Evolutionary conservation across 2,329 filamentous ascomycete species (phyloP), one percentile per base, ranked within the genome.

Genomic region (Arachnomyces sp.): DNA sequence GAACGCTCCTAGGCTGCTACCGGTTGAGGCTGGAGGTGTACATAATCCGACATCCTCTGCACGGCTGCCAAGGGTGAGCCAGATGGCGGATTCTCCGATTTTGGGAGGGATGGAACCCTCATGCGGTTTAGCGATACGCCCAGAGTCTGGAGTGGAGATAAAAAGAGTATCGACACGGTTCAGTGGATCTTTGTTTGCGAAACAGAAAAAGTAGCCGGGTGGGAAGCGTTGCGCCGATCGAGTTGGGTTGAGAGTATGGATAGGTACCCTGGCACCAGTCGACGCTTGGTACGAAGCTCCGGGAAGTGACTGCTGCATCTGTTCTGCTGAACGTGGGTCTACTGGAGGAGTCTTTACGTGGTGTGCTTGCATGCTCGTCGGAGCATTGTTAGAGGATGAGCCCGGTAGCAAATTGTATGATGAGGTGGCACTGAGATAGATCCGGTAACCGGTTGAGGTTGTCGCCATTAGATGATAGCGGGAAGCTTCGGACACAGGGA

Each of bases 281-380:
- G 57, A 49, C 32, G 52, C 36, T 47, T 49, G 44, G 49, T 36
- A 50, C 37, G 38, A 54, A 53, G 49, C 41, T 44, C 49, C 49
- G 53, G 47, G 45, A 45, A 39, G 42, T 40, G 38, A n/a, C n/a
- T n/a, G n/a, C n/a, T n/a, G 39, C 20, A 25, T 25, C 20, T 25
- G 57, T 61, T 40, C 51, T 16, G 49, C 35, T 42, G 57, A 34
- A 43, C 49, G 43, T 36, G 46, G 49, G 50, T 61, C 46, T 49
- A 63, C 43, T 63, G 92, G 92, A 1, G 93, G 92, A 43, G 94
- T 94, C 57, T 92, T 93, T 62, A 98, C 86, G 56, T 94, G 92
- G 51, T 93, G 84, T n/a, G 95, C 80, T 61, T 95, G 89, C 87
- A 98, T 95, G 63, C 87, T 95, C 52, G 85, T 89, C 1, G 92